A percentile compares a stretch with the other conserved stretches of the same genome.
Conservation (phyloP, 352 stramenopile genomes). For the Phytophthora hibernalis region DNA sequence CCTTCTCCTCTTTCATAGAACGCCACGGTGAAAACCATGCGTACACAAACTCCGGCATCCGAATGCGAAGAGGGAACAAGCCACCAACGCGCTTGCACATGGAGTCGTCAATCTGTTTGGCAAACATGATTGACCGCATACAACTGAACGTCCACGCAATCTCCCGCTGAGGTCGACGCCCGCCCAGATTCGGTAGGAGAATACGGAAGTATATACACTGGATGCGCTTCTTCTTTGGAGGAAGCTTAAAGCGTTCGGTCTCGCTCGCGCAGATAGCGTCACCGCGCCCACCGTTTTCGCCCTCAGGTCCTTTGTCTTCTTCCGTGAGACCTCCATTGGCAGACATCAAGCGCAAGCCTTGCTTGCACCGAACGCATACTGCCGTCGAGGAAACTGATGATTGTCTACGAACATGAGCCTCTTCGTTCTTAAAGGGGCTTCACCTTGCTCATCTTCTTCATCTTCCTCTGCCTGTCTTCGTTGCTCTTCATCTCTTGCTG, state of each 20-base stretch:
- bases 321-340: conserved; percentile 33
- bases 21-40: conserved; percentile 90
- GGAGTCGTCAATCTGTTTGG: conserved; percentile 86
- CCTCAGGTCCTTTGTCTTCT: conserved; percentile 8
- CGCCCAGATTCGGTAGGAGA: conserved; percentile 90
- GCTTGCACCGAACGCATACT: conserved; percentile 72
- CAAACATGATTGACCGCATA: conserved; percentile 91
- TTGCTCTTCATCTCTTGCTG: conserved; percentile 60
- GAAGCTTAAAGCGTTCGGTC: conserved; percentile 16
- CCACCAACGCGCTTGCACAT: conserved; percentile 66
- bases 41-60: conserved; percentile 95
- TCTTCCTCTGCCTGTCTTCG: conserved; percentile 46
- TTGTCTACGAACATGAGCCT: background rate
- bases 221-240: conserved; percentile 51
- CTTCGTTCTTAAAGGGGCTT: conserved; percentile 5
- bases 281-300: background rate
- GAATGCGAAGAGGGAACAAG: conserved; percentile 61
- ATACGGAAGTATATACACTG: conserved; percentile 93
- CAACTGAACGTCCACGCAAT: conserved; percentile 89
- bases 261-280: conserved; percentile 12
- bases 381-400: conserved; percentile 11
- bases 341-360: conserved; percentile 50
- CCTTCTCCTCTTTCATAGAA: conserved; percentile 66
- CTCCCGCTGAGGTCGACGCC: conserved; percentile 77
- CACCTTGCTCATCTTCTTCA: conserved; percentile 51